Evolutionary conservation across 2,329 filamentous ascomycete genomes (phyloP), one percentile per base, ranked within the genome.

Genomic region (Ascocoryne sarcoides): DNA sequence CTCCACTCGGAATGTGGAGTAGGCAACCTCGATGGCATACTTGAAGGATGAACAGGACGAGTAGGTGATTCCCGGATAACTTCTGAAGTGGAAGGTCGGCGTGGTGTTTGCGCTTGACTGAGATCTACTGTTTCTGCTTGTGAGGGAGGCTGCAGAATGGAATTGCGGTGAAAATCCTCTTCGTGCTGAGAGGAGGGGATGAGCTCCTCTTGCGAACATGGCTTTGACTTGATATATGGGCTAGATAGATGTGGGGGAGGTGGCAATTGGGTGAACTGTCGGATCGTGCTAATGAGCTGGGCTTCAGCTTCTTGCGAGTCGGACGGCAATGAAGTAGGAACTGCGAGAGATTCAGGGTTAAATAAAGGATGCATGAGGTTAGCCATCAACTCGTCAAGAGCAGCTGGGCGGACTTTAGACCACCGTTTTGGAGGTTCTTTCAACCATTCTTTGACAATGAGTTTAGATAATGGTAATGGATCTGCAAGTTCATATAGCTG

Each of bases 401-500:
- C 66, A 2, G 71, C 73, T 2, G 75, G 76, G 2, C 70, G 71
- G 1, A 81, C 57, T 48, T 71, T 76, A 2, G 60, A 58, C 44
- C 71, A 78, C 36, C 68, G 70, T 18, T 65, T 61, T n/a, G 76
- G 68, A 2, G 66, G 58, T 1, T 62, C 60, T 4, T 65, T 61
- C 0, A 78, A 54, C 71, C 75, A 77, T 0, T 72, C 75, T 29
- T 73, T 70, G 31, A 65, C 61, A 32, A 65, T 67, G 63, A 81
- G 73, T 38, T 69, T 62, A 0, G 64, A 60, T 2, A 75, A 60
- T 0, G 67, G 60, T 2, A 77, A 63, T 0, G 76, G 71, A 53
- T 81, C 70, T 50, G 79, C 79, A 18, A 82, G 65, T 56, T 76
- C 67, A 51, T 80, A 82, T 1, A 82, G 64, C 49, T 79, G 66